Evolutionary conservation across 495 filamentous ascomycete species (phyloP).

Genomic region (Thermothielavioides terrestris): DNA sequence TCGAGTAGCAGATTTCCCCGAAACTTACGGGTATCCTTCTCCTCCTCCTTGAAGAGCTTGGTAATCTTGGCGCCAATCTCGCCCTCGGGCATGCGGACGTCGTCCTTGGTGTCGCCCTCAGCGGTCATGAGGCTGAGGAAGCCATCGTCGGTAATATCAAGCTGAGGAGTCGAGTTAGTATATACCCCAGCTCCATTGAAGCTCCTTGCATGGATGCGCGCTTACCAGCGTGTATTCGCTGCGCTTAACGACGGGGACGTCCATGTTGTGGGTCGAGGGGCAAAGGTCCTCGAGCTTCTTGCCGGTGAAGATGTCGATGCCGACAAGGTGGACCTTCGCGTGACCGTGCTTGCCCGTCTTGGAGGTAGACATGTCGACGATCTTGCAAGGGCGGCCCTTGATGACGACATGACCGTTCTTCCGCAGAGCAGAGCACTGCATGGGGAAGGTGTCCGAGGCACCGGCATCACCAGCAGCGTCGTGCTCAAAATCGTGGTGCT

Average conservation of each 20-base stretch:
- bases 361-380: conserved; percentile 99
- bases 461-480: conserved; percentile 63
- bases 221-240: conserved; percentile 90
- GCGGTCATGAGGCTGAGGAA: conserved; percentile 85
- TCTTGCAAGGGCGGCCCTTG: conserved; percentile 98
- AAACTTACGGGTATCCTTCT: conserved; percentile 71
- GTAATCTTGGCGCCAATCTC: conserved; percentile 76
- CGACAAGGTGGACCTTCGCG: conserved; percentile 98
- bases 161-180: conserved; percentile 38
- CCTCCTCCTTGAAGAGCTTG: conserved; percentile 58
- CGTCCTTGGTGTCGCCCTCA: conserved; percentile 77
- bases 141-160: conserved; percentile 81
- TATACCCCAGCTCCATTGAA: neutral
- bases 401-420: conserved; percentile 99
- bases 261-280: conserved; percentile 99
- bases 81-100: conserved; percentile 86
- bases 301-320: conserved; percentile 96
- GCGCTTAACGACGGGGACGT: conserved; percentile 86
- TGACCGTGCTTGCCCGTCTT: conserved; percentile 99
- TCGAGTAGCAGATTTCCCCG: too few species aligned
- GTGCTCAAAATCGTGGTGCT: conserved; percentile 85
- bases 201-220: conserved; percentile 9
- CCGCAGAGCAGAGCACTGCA: conserved; percentile 98
- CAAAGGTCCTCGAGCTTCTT: conserved; percentile 99
- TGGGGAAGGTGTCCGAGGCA: conserved; percentile 86